Evolutionary conservation across 352 stramenopile species (phyloP).

Genomic region (Globisporangium nagaii): DNA sequence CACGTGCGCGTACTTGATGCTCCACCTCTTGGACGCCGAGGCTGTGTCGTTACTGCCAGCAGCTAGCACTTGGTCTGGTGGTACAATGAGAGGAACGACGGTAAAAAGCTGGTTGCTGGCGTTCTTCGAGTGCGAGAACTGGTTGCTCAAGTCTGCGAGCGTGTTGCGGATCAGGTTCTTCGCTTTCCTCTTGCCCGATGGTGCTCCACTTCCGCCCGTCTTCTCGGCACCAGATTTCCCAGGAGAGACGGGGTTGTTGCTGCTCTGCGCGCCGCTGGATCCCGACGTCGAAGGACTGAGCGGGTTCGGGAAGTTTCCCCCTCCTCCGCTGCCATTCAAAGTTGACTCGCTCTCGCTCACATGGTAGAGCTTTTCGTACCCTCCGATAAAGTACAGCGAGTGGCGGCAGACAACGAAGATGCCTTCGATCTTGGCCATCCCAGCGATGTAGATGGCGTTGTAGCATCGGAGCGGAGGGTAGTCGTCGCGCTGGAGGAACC

Average conservation of each 20-base stretch:
- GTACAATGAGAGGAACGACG: slow-evolving; percentile 23
- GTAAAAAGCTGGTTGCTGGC: slow-evolving; percentile 34
- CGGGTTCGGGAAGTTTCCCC: slow-evolving; percentile 2
- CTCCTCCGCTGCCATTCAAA: not conserved
- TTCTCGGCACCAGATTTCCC: slow-evolving; percentile 8
- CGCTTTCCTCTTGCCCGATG: slow-evolving; percentile 30
- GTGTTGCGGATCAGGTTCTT: slow-evolving; percentile 49
- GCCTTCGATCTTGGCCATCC: slow-evolving; percentile 52
- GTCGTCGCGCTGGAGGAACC: slow-evolving; percentile 60
- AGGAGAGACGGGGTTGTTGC: slow-evolving; percentile 17
- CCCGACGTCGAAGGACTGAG: slow-evolving; percentile 2
- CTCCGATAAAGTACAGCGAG: slow-evolving; percentile 65
- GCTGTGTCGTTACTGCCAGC: not conserved
- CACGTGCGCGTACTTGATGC: slow-evolving; percentile 55
- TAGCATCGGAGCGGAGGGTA: slow-evolving; percentile 55
- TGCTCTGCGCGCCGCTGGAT: not conserved
- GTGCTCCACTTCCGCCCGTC: not conserved
- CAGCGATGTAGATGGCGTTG: slow-evolving; percentile 48
- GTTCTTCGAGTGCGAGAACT: slow-evolving; percentile 36
- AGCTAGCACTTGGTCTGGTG: not conserved
- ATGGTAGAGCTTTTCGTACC: slow-evolving; percentile 48
- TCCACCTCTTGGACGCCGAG: slow-evolving; percentile 34
- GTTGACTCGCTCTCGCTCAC: slow-evolving; percentile 1
- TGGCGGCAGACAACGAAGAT: slow-evolving; percentile 49
- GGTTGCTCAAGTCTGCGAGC: slow-evolving; percentile 41